These are phyloP conservation scores for Phragmites australis DNA, from an alignment of 176 grass and related monocot species.

Conservation along the genomic window DNA sequence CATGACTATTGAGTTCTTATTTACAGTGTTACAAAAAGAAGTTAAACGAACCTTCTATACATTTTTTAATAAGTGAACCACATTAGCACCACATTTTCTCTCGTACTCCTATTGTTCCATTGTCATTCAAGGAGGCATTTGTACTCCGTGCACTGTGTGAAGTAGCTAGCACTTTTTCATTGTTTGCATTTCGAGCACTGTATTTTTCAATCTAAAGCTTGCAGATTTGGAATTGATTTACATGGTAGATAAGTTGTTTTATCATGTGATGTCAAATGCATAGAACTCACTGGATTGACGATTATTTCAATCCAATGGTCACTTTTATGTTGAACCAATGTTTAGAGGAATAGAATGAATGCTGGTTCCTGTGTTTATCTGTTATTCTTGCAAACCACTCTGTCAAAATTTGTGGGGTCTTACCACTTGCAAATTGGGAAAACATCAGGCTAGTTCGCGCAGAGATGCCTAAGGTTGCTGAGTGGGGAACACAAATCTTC, in stretches of 20 bases:
- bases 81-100: too few relatives aligned
- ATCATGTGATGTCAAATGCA: neutral
- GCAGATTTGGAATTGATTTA: neutral
- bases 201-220: neutral
- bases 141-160: neutral
- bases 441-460: neutral
- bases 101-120: too few relatives aligned
- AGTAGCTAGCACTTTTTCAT: neutral
- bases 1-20: neutral
- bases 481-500: neutral
- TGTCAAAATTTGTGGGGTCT: neutral
- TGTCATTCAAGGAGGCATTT: neutral
- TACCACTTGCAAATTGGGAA: neutral
- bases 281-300: neutral
- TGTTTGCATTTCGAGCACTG: conserved; percentile 5
- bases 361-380: neutral
- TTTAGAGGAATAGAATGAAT: conserved; percentile 4
- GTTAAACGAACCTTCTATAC: neutral
- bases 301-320: neutral
- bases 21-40: neutral
- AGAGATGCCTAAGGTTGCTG: neutral
- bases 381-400: neutral
- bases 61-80: too few relatives aligned
- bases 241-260: neutral
- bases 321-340: neutral